Percentiles rank a stretch among this genome's conserved stretches.
Conservation (phyloP, 1,139 yeast species). For the Candida mesenterica region DNA sequence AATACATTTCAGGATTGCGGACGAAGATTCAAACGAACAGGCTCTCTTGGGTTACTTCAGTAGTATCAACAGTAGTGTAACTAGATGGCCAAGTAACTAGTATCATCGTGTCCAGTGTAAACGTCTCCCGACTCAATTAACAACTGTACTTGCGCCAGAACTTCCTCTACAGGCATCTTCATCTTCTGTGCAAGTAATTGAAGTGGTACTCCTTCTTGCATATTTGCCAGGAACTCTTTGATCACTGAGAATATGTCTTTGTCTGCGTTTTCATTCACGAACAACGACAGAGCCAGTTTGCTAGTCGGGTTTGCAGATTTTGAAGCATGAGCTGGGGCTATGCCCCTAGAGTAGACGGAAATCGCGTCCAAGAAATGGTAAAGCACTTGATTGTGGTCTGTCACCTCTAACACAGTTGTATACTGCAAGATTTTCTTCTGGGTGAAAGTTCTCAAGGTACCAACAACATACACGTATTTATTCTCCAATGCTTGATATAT, state of each 20-base stretch:
- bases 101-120: constrained; percentile 67
- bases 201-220: constrained; percentile 74
- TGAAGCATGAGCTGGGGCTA: background rate
- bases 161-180: constrained; percentile 48
- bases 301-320: constrained; percentile 1
- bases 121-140: constrained; percentile 65
- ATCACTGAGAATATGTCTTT: constrained; percentile 43
- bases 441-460: constrained; percentile 69
- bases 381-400: constrained; percentile 71
- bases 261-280: constrained; percentile 18
- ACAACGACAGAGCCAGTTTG: too few species aligned
- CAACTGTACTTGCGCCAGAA: constrained; percentile 46
- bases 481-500: constrained; percentile 28
- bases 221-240: constrained; percentile 50
- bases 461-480: constrained; percentile 67
- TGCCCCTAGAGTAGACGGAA: constrained; percentile 41
- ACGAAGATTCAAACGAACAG: too few species aligned
- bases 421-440: constrained; percentile 66
- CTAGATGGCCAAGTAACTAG: constrained; percentile 37
- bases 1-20: too few species aligned
- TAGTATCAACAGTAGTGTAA: too few species aligned
- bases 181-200: constrained; percentile 58
- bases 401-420: constrained; percentile 57
- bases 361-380: constrained; percentile 78
- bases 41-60: too few species aligned